Base-by-base conservation (phyloP, 257 asterid genomes). In the Apocynum venetum region DNA sequence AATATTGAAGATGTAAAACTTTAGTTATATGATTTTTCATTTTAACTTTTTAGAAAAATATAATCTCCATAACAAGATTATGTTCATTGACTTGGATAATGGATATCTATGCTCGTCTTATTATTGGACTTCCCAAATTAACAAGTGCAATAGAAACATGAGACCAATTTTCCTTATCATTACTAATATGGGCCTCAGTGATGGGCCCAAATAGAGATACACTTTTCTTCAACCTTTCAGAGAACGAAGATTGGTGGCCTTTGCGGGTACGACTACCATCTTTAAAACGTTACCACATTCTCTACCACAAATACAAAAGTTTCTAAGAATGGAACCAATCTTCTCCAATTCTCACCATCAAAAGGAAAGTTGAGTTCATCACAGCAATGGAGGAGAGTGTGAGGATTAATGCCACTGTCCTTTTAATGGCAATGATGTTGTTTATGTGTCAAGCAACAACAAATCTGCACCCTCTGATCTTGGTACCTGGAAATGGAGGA, bases 401-500 rank as follows among this genome's bases (percentile, higher is more conserved):
- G 14, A 20, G 17, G 46, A 74, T 74, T 1, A 72, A 82, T 63
- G 49, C 80, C 59, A 80, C 78, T 59, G 68, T 84, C 47, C 20
- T 87, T 0, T 82, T 87, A 78, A 64, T 79, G 85, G 86, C 89
- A 61, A 57, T 84, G 17, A 72, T 83, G 73, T 3, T 86, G 3
- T 80, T 6, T 82, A 51, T 82, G 68, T 72, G 83, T 77, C 80
- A 71, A 61, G 75, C 88, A 35, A 80, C 85, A 12, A 68, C 80
- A 1, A 77, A 76, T 19, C 77, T 82, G 68, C 90, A 92, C 78
- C 98, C 97, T 4, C 66, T 94, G 40, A 83, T 94, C 17, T 77
- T 94, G 57, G 82, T 92, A 20, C 98, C 97, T 0, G 98, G 98
- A 47, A 89, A 80, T 72, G 98, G 98, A 17, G 97, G 98, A 59